Conservation (phyloP, 441 rosid genomes). For the Pelargonium australe region DNA sequence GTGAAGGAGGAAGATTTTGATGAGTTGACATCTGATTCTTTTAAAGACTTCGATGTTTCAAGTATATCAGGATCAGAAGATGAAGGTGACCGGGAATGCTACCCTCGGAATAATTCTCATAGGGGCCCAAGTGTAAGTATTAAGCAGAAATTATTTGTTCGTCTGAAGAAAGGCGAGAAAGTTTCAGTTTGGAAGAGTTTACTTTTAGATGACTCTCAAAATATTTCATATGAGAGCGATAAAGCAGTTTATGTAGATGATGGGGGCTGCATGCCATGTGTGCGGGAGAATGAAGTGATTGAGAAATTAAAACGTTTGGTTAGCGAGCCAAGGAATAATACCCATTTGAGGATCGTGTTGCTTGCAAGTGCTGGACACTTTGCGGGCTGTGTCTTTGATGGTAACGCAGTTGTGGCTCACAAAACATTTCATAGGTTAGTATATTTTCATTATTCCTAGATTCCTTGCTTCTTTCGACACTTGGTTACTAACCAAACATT, state of each 20-base stretch:
- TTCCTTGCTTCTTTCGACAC: not conserved
- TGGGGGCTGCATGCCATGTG: constrained; percentile 14
- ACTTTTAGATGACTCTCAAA: constrained; percentile 55
- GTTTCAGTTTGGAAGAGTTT: constrained; percentile 73
- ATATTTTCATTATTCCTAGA: not conserved
- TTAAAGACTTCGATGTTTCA: constrained; percentile 71
- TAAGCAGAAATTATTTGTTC: constrained; percentile 57
- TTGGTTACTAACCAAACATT: not conserved
- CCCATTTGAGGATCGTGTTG: constrained; percentile 49
- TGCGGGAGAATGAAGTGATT: constrained; percentile 48
- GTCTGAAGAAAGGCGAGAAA: constrained; percentile 59
- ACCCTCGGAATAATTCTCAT: constrained; percentile 22
- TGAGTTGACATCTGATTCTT: constrained; percentile 60
- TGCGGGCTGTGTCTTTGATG: constrained; percentile 79
- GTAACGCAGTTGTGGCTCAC: constrained; percentile 58
- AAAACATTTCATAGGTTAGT: constrained; percentile 90
- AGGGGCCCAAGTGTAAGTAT: constrained; percentile 31
- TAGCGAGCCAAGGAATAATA: constrained; percentile 39
- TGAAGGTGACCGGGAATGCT: constrained; percentile 47
- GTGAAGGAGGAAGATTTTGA: constrained; percentile 82
- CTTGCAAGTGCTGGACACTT: constrained; percentile 93
- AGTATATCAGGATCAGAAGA: constrained; percentile 97
- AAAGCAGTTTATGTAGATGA: constrained; percentile 20
- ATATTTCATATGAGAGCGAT: constrained; percentile 35
- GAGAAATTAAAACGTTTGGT: constrained; percentile 45